These are phyloP conservation scores for Claviceps sorghi DNA, from an alignment of 2,329 filamentous ascomycete genomes.

Conservation along the genomic window DNA sequence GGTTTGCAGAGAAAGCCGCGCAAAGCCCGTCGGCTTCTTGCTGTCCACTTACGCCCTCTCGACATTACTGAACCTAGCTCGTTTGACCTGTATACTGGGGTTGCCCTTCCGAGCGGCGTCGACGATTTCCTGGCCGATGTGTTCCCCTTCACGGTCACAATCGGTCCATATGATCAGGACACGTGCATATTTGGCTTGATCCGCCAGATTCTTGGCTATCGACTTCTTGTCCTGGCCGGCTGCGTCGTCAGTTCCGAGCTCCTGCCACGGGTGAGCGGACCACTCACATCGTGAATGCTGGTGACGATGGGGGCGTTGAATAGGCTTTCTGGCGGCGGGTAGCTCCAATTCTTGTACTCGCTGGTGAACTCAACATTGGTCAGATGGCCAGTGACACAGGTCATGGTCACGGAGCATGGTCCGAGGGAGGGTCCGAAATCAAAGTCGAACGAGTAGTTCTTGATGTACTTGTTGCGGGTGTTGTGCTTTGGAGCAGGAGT, in stretches of 20 bases:
- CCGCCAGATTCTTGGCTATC: slow-evolving; percentile 73
- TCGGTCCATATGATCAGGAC: slow-evolving; percentile 95
- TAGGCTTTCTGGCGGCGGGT: slow-evolving; percentile 61
- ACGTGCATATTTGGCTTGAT: slow-evolving; percentile 56
- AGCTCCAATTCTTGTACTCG: slow-evolving; percentile 64
- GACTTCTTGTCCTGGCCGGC: slow-evolving; percentile 52
- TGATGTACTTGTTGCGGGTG: slow-evolving; percentile 64
- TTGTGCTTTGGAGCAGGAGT: slow-evolving; percentile 36
- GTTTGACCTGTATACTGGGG: slow-evolving; percentile 57
- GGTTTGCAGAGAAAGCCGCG: slow-evolving; percentile 3
- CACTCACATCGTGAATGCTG: slow-evolving; percentile 47
- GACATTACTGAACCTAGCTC: slow-evolving; percentile 90
- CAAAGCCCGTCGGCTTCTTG: neutral
- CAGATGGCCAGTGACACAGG: slow-evolving; percentile 79
- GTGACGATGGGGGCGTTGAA: slow-evolving; percentile 69
- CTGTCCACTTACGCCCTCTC: slow-evolving; percentile 56
- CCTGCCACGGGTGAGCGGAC: neutral
- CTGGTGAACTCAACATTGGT: slow-evolving; percentile 63
- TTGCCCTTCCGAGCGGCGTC: slow-evolving; percentile 67
- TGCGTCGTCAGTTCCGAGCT: neutral
- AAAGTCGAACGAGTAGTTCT: slow-evolving; percentile 88
- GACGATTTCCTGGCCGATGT: slow-evolving; percentile 86
- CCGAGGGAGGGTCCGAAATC: slow-evolving; percentile 74
- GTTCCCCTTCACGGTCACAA: slow-evolving; percentile 93
- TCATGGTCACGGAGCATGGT: slow-evolving; percentile 77